Evolutionary conservation across 2,329 filamentous ascomycete genomes (phyloP), one percentile per base, ranked within the genome.

Genomic region (Amauroascus verrucosus): DNA sequence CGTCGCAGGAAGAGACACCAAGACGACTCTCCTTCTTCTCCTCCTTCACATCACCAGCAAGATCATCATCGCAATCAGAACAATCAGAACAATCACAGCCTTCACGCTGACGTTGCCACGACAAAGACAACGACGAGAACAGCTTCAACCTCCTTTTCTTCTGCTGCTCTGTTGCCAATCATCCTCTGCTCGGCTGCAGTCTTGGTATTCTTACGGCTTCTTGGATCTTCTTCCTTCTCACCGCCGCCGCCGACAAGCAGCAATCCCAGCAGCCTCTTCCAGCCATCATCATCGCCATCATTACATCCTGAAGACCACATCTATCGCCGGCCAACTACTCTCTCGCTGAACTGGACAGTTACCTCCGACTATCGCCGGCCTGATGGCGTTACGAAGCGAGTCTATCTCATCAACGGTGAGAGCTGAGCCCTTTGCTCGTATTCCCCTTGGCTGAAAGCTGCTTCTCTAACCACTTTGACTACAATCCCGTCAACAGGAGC

Each of bases 361-460:
- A 73, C 68, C 1, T 64, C 66, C 16, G 68, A 58, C 1, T 33
- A 61, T 26, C 62, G 66, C n/a, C 65, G 67, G 2, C 74, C 75
- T 5, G 76, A 80, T 59, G 77, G 77, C 0, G 77, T 79, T 1
- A 56, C 64, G n/a, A 77, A 77, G 58, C 58, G 60, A 0, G 67
- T 78, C 2, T 76, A 75, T 59, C 63, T 76, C 2, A 71, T 80
- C 54, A 79, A 80, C 57, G 70, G 71, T 72, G 37, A 48, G 14
- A 24, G 63, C 55, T 13, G 11, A 13, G 5, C 14, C n/a, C 33
- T 16, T 40, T 18, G 3, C 22, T 43, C 13, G 18, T 18, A 14
- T 38, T 8, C n/a, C n/a, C 35, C 7, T 38, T 38, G 14, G 16
- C 33, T 37, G 33, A 9, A n/a, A n/a, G n/a, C n/a, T n/a, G n/a